Evolutionary conservation across 306 rosid species (phyloP).

Genomic region (Castanea sativa): DNA sequence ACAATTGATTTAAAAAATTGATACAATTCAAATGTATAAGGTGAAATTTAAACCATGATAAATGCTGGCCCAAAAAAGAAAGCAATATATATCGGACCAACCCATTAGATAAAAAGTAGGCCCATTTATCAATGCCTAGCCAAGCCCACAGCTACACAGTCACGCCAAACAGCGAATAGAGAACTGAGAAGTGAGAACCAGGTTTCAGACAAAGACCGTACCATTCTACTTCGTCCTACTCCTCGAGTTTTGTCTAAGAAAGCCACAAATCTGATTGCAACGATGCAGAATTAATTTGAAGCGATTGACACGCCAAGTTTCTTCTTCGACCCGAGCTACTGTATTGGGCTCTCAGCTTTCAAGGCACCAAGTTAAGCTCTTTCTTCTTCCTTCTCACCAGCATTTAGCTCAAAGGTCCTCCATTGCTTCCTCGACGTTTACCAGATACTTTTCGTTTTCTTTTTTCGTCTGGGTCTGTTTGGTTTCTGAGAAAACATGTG

Average conservation of each 20-base stretch:
- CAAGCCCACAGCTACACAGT: too few species aligned
- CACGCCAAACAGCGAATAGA: too few species aligned
- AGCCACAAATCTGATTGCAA: slow-evolving; percentile 1
- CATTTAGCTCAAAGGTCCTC: slow-evolving; percentile 63
- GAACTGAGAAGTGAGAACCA: background rate
- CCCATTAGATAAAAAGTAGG: background rate
- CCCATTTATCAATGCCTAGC: background rate
- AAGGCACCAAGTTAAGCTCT: slow-evolving; percentile 25
- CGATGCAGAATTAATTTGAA: slow-evolving; percentile 47
- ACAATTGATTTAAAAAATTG: too few species aligned
- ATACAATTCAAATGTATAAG: too few species aligned
- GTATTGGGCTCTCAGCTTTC: slow-evolving; percentile 23
- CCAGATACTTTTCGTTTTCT: slow-evolving; percentile 40
- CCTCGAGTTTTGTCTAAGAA: background rate
- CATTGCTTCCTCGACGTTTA: slow-evolving; percentile 72
- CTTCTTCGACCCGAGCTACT: slow-evolving; percentile 34
- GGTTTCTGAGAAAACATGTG: background rate
- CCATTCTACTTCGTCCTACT: background rate
- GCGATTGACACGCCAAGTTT: slow-evolving; percentile 31
- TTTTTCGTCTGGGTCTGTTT: background rate
- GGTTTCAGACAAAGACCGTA: background rate
- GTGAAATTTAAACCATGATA: too few species aligned
- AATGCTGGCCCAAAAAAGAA: too few species aligned
- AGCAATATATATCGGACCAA: too few species aligned
- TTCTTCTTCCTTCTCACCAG: slow-evolving; percentile 37